Base-by-base conservation (phyloP, 2,329 filamentous ascomycete genomes). In the Xylaria multiplex region DNA sequence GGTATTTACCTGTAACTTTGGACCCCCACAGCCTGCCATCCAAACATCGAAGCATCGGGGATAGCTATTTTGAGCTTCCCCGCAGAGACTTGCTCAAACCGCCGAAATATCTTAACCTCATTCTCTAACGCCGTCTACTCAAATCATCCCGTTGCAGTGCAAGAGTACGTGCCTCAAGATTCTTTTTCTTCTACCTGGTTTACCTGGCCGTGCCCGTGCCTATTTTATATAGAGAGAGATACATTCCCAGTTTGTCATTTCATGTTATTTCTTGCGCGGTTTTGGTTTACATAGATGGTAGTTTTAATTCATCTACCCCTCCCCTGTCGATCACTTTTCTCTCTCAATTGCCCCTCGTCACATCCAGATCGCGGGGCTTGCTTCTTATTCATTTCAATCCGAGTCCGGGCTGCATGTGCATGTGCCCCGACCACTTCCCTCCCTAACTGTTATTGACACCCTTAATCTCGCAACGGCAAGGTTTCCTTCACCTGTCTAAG, bases 31-130 rank as follows among this genome's bases (percentile, higher is more conserved):
- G 24, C 32, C 32, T 9, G 11, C 11, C 6, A 40, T 6, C 14
- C 8, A 11, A 30, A 58, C n/a, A 22, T 40, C 30, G 46, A n/a
- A 32, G 48, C 46, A 32, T 69, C 66, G 66, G 66, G 57, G 57
- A 67, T 64, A 56, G 59, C 66, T 69, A 61, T 59, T 64, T 64
- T 59, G 64, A 67, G 66, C 66, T 69, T 64, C 66, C 66, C 66
- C 66, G 66, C 66, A 69, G 57, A 46, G 32, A 54, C 24, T 19
- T 19, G 24, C 50, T 58, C 16, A 14, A 35, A 59, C 55, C 46
- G 53, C 57, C 59, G 53, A 32, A 49, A 43, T 30, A 59, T 43
- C 24, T 40, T n/a, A n/a, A 60, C 50, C 53, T 53, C 37, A 45
- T 49, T 22, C 50, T 59, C 24, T 42, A 13, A 30, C 55, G 49